Base-by-base conservation (phyloP, 2,329 filamentous ascomycete species). In the Cladosporium sp. region DNA sequence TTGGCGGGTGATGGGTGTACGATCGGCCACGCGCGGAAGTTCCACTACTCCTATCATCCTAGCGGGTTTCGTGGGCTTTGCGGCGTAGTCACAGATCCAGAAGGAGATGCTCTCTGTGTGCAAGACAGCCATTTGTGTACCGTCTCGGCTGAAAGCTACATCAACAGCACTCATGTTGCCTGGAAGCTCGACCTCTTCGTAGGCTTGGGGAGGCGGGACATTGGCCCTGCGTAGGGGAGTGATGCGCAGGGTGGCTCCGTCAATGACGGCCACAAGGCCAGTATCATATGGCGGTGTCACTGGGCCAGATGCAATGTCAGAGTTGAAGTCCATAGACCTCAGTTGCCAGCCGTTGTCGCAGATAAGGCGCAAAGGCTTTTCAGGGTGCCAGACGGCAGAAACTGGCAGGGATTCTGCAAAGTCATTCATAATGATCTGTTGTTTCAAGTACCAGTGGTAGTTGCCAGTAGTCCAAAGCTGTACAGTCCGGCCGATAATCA, bases 391-490 rank as follows among this genome's bases (percentile, higher is more conserved):
- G 31, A 73, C 52, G 31, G 65, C 62, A 68, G 55, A 52, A 31
- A 46, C 46, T 23, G 33, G 21, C 11, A 44, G 12, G 10, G 31
- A n/a, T 12, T n/a, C 21, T 14, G 18, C 56, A 28, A 44, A 26
- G 8, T 37, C 33, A 23, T 49, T 29, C 23, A 72, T 14, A 71
- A 72, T 79, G 7, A 97, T 83, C 75, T 97, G 93, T 76, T 97
- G 93, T 80, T 99, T 99, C 18, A 99, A 83, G 77, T 98, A 98
- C 86, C 95, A 99, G 76, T 98, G 92, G 72, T 99, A 99, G 77
- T 99, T 99, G 23, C 92, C 91, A 85, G 90, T 97, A 0, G 93
- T 97, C 95, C 95, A 99, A 1, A 99, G 81, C 75, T 99, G 95
- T n/a, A 95, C 81, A 65, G 87, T 85, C 69, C 93, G 86, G 35